These are phyloP conservation scores for Solanum hybrid DNA, from an alignment of 305 asterid species.

Conservation along the genomic window DNA sequence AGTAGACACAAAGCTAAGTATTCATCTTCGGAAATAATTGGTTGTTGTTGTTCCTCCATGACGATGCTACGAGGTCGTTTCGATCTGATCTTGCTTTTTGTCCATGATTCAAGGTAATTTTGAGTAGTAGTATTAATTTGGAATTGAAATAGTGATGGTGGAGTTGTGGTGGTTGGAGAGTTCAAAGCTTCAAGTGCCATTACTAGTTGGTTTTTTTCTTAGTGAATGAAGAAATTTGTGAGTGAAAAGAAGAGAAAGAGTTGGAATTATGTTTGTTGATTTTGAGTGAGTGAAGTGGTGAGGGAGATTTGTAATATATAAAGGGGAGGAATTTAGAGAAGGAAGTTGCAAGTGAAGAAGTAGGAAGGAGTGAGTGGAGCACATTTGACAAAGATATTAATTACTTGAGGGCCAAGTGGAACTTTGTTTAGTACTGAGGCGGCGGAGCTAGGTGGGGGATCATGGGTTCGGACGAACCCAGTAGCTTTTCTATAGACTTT, in stretches of 20 bases:
- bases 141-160: conserved; percentile 6
- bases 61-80: conserved; percentile 14
- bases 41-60: conserved; percentile 15
- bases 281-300: not conserved
- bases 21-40: conserved; percentile 26
- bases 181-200: conserved; percentile 55
- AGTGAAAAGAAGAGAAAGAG: not conserved
- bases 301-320: not conserved
- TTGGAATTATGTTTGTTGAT: not conserved
- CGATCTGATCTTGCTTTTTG: conserved; percentile 27
- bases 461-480: too few species aligned
- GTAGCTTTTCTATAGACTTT: too few species aligned
- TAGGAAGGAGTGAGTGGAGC: conserved; percentile 21
- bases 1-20: conserved; percentile 33
- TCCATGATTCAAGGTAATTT: conserved; percentile 20
- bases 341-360: conserved; percentile 64
- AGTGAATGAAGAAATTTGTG: not conserved
- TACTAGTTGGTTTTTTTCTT: not conserved
- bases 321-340: not conserved
- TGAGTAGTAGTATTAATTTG: not conserved
- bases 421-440: not conserved
- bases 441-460: too few species aligned
- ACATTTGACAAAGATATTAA: not conserved
- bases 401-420: conserved; percentile 9
- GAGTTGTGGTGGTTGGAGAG: conserved; percentile 28